Conservation (phyloP, 1,284 basidiomycete genomes). For the Rhodofomes roseus region DNA sequence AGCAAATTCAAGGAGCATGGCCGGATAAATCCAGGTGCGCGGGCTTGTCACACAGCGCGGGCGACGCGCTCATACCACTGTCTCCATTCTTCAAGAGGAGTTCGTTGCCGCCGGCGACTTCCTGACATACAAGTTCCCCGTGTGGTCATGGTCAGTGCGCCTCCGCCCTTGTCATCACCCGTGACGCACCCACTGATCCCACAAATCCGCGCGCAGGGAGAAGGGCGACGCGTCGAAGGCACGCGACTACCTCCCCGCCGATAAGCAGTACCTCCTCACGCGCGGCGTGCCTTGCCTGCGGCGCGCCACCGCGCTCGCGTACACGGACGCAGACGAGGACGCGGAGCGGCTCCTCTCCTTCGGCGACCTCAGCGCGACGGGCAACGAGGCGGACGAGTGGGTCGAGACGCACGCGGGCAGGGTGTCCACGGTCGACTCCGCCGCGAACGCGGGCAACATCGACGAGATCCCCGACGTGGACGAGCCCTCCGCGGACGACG, state of each 20-base stretch:
- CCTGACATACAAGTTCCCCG: conserved; percentile 92
- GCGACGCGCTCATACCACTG: conserved; percentile 7
- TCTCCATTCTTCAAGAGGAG: conserved; percentile 61
- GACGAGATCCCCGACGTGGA: conserved; percentile 90
- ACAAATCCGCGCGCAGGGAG: conserved; percentile 55
- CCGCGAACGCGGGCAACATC: conserved; percentile 54
- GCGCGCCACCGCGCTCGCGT: conserved; percentile 86
- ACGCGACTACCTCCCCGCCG: conserved; percentile 87
- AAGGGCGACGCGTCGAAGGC: conserved; percentile 81
- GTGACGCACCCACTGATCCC: neutral
- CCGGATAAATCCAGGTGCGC: conserved; percentile 87
- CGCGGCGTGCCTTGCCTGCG: conserved; percentile 91
- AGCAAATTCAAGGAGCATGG: conserved; percentile 99
- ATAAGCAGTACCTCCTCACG: conserved; percentile 96
- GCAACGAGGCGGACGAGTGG: conserved; percentile 74
- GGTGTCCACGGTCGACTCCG: conserved; percentile 40
- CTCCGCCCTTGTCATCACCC: neutral
- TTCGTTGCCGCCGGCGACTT: conserved; percentile 96
- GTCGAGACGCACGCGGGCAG: conserved; percentile 83
- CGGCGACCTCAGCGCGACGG: conserved; percentile 52
- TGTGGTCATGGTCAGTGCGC: conserved; percentile 82
- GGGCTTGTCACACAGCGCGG: neutral
- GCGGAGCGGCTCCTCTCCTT: conserved; percentile 85
- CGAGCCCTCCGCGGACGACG: conserved; percentile 90
- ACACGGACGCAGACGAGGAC: conserved; percentile 93